Conservation (phyloP, 129 eudicot genomes). For the Oenanthe sinensis region DNA sequence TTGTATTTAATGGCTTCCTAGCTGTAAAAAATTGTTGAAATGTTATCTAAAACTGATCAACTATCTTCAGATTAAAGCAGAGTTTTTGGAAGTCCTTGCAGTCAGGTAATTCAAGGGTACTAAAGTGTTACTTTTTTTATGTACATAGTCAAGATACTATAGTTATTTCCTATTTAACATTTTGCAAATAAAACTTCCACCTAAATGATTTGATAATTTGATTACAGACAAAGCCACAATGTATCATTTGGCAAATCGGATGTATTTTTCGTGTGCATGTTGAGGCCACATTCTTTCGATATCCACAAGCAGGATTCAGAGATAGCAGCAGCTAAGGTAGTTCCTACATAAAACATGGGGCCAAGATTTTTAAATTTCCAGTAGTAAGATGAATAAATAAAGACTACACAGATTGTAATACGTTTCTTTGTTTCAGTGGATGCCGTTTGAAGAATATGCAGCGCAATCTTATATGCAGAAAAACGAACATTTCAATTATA, state of each 20-base stretch:
- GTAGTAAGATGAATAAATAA: neutral
- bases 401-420: neutral
- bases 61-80: slow-evolving; percentile 34
- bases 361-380: neutral
- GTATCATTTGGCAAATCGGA: slow-evolving; percentile 29
- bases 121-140: neutral
- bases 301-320: slow-evolving; percentile 28
- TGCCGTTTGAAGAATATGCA: slow-evolving; percentile 31
- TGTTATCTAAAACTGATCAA: neutral
- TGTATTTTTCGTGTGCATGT: slow-evolving; percentile 22
- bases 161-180: neutral
- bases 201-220: neutral
- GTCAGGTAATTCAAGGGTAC: slow-evolving; percentile 25
- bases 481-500: slow-evolving; percentile 11
- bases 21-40: neutral
- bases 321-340: slow-evolving; percentile 30
- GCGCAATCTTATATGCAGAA: slow-evolving; percentile 19
- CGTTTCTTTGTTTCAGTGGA: slow-evolving; percentile 18
- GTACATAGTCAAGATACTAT: neutral
- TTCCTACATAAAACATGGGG: neutral
- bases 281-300: slow-evolving; percentile 25
- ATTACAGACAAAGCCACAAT: slow-evolving; percentile 26
- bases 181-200: neutral
- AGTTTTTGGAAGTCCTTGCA: slow-evolving; percentile 48
- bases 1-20: neutral